A percentile compares a stretch with the other conserved stretches of the same genome.
Evolutionary conservation across 2,329 filamentous ascomycete genomes (phyloP).

Genomic region (Capronia epimyces): DNA sequence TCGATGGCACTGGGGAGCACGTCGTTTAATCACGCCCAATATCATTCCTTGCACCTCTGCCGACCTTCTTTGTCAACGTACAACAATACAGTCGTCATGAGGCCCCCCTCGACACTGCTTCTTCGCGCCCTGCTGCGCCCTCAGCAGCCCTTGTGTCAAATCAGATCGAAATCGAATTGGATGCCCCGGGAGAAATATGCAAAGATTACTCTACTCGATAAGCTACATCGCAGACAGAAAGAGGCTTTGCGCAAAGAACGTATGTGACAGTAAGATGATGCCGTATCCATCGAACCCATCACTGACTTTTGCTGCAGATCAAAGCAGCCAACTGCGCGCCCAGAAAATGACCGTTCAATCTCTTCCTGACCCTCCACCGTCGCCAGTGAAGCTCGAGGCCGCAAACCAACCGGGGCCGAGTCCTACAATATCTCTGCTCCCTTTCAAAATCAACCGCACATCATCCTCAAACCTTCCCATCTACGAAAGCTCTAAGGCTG

Average conservation of each 20-base stretch:
- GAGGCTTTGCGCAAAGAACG: constrained; percentile 24
- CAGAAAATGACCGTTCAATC: constrained; percentile 8
- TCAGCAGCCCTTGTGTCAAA: constrained; percentile 21
- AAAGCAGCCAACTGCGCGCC: constrained; percentile 7
- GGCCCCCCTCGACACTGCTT: constrained; percentile 21
- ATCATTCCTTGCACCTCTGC: neutral
- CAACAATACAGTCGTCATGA: constrained; percentile 13
- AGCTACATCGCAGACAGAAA: constrained; percentile 29
- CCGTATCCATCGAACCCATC: neutral
- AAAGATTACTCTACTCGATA: constrained; percentile 28
- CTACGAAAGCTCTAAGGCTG: constrained; percentile 67
- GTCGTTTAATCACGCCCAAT: neutral
- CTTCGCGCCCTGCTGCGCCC: constrained; percentile 20
- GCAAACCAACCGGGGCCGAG: constrained; percentile 34
- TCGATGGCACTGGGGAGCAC: neutral
- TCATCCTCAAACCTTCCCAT: constrained; percentile 66
- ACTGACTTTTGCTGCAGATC: constrained; percentile 2
- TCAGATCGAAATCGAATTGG: constrained; percentile 25
- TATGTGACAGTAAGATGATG: constrained; percentile 10
- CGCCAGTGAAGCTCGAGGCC: constrained; percentile 1
- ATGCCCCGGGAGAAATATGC: constrained; percentile 29
- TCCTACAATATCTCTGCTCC: constrained; percentile 38
- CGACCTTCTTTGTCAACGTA: neutral
- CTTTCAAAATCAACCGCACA: constrained; percentile 70
- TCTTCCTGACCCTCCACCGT: constrained; percentile 32